Percentiles rank a stretch among this genome's conserved stretches.
phyloP scores from a whole-genome alignment of 495 filamentous ascomycete genomes.

The Penicillium odoratum region DNA sequence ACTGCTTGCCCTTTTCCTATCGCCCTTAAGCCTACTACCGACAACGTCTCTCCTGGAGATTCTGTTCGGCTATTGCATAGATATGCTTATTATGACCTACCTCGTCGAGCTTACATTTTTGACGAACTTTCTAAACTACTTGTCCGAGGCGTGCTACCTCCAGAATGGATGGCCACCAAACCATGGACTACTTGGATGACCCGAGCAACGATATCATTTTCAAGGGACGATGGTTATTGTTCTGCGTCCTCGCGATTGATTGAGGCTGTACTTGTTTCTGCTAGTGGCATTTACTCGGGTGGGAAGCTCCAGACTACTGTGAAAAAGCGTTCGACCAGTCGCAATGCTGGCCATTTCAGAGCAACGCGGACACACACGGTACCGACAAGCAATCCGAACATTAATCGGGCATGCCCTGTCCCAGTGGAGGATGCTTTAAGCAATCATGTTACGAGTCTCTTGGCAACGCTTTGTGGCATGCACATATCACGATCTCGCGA shows the following conservation, averaged over 20 bases:
- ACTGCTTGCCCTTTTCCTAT: conserved; percentile 31
- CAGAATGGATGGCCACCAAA: conserved; percentile 51
- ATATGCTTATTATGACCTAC: conserved; percentile 26
- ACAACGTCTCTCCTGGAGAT: conserved; percentile 22
- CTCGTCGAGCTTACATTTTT: conserved; percentile 36
- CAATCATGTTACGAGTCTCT: conserved; percentile 45
- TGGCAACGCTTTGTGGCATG: conserved; percentile 45
- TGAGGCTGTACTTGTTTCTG: conserved; percentile 40
- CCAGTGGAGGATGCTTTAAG: conserved; percentile 44
- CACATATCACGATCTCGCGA: conserved; percentile 39
- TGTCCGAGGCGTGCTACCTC: conserved; percentile 35
- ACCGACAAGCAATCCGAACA: not conserved
- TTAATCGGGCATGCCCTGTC: conserved; percentile 34
- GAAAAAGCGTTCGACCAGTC: not conserved
- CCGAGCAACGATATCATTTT: conserved; percentile 43
- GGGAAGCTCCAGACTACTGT: not conserved
- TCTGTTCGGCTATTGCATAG: conserved; percentile 33
- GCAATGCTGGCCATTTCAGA: conserved; percentile 13
- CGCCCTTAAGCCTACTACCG: conserved; percentile 29
- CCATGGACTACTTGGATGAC: conserved; percentile 47
- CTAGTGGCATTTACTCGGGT: conserved; percentile 21
- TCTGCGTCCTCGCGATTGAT: conserved; percentile 40
- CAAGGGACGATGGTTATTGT: conserved; percentile 35
- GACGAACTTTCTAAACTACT: conserved; percentile 43
- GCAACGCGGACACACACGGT: conserved; percentile 17